These are phyloP conservation scores for Trichophyton simii DNA, from an alignment of 2,329 filamentous ascomycete genomes.

Conservation along the genomic window DNA sequence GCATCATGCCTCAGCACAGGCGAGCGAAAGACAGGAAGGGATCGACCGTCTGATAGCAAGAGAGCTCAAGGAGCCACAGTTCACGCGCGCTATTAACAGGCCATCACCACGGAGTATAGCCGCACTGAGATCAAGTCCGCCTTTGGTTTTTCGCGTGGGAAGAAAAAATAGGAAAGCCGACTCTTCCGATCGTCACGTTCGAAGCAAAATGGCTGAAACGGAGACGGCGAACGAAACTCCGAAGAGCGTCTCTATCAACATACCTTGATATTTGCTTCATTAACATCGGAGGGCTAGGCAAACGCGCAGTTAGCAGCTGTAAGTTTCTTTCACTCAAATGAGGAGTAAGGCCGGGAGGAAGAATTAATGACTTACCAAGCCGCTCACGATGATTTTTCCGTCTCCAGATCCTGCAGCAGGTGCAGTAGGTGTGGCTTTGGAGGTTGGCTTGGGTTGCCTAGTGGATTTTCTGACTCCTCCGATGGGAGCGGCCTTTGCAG, in stretches of 20 bases:
- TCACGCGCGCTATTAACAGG: not conserved
- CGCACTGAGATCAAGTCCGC: conserved; percentile 1
- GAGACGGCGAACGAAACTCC: conserved; percentile 58
- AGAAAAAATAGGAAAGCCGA: conserved; percentile 21
- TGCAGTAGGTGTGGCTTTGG: conserved; percentile 50
- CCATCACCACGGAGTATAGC: conserved; percentile 1
- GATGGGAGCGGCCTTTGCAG: conserved; percentile 51
- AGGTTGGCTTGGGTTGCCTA: conserved; percentile 34
- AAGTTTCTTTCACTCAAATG: conserved; percentile 10
- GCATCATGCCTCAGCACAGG: conserved; percentile 20
- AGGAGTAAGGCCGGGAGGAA: not conserved
- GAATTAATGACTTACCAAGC: conserved; percentile 60
- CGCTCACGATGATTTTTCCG: conserved; percentile 97
- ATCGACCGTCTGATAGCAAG: conserved; percentile 25
- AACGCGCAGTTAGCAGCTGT: conserved; percentile 36
- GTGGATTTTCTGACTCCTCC: conserved; percentile 76
- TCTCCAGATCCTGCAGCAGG: conserved; percentile 52
- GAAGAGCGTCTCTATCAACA: conserved; percentile 76
- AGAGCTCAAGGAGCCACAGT: conserved; percentile 10
- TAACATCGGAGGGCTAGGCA: conserved; percentile 79
- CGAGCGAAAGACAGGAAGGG: conserved; percentile 18
- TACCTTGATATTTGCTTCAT: conserved; percentile 99
- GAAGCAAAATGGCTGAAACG: conserved; percentile 25
- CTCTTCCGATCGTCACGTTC: conserved; percentile 25
- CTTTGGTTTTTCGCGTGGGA: conserved; percentile 5